Conservation (phyloP, 2,329 filamentous ascomycete species). For the Penicillium sp. region DNA sequence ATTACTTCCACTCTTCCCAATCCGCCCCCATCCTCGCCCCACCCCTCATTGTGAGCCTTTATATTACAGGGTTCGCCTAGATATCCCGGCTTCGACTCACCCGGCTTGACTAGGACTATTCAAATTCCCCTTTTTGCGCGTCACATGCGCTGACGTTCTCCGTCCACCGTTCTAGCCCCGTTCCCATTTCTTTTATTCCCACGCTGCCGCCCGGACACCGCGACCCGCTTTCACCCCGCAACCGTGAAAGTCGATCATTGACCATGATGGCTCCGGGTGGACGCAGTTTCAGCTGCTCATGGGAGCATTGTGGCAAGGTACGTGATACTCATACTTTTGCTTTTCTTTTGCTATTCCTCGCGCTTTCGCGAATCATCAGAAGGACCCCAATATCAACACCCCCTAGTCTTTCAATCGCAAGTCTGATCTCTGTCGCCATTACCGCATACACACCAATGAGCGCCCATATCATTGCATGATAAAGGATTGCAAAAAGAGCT, state of each 20-base stretch:
- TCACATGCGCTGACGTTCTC: conserved; percentile 15
- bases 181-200: conserved; percentile 1
- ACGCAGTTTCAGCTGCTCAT: conserved; percentile 46
- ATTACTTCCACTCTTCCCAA: neutral
- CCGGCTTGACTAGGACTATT: conserved; percentile 20
- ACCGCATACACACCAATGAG: no score
- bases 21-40: neutral
- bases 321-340: conserved; percentile 1
- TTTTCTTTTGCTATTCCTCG: neutral
- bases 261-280: conserved; percentile 42
- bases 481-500: no score
- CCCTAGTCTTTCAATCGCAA: conserved; percentile 49
- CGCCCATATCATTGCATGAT: no score
- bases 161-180: neutral
- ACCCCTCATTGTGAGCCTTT: conserved; percentile 1
- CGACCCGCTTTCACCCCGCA: conserved; percentile 18
- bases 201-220: conserved; percentile 12
- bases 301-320: conserved; percentile 47
- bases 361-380: neutral
- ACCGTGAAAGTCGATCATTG: conserved; percentile 2
- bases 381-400: neutral
- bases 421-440: no score
- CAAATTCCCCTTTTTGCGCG: conserved; percentile 11
- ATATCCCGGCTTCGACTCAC: conserved; percentile 17
- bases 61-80: conserved; percentile 13